phyloP scores from a whole-genome alignment of 495 filamentous ascomycete genomes.

The Pyrenopolyporus hunteri region DNA sequence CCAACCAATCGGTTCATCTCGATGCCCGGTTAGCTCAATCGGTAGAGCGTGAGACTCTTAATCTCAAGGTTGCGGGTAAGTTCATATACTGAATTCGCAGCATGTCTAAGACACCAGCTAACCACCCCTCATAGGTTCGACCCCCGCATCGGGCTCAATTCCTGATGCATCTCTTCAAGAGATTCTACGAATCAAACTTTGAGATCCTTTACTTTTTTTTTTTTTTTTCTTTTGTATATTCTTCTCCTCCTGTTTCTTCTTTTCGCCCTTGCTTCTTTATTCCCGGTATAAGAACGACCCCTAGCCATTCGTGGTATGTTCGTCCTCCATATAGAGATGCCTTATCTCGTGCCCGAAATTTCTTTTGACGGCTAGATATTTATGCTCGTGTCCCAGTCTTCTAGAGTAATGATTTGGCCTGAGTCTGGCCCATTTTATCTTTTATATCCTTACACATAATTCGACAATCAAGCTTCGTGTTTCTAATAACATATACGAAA shows the following conservation, averaged over 20 bases:
- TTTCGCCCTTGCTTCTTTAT: background rate
- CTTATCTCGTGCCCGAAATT: too few relatives aligned
- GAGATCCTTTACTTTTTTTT: slow-evolving; percentile 2
- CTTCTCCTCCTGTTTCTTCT: slow-evolving; percentile 2
- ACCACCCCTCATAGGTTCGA: slow-evolving; percentile 26
- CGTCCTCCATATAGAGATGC: too few relatives aligned
- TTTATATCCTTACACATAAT: background rate
- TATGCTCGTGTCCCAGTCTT: background rate
- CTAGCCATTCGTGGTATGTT: too few relatives aligned
- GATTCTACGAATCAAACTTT: slow-evolving; percentile 4
- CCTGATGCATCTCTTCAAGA: slow-evolving; percentile 38
- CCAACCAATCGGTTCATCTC: background rate
- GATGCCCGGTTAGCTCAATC: slow-evolving; percentile 72
- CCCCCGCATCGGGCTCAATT: slow-evolving; percentile 49
- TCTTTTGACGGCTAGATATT: too few relatives aligned
- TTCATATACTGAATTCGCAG: background rate
- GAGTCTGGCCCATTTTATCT: background rate
- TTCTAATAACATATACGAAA: too few relatives aligned
- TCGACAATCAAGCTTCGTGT: background rate
- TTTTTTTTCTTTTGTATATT: background rate
- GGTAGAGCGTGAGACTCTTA: slow-evolving; percentile 87
- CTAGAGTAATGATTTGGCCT: background rate
- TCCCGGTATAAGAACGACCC: too few relatives aligned
- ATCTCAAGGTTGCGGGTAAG: slow-evolving; percentile 70
- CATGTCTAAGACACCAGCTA: background rate